phyloP scores from a whole-genome alignment of 2,329 filamentous ascomycete genomes.

The Fusarium graminum region DNA sequence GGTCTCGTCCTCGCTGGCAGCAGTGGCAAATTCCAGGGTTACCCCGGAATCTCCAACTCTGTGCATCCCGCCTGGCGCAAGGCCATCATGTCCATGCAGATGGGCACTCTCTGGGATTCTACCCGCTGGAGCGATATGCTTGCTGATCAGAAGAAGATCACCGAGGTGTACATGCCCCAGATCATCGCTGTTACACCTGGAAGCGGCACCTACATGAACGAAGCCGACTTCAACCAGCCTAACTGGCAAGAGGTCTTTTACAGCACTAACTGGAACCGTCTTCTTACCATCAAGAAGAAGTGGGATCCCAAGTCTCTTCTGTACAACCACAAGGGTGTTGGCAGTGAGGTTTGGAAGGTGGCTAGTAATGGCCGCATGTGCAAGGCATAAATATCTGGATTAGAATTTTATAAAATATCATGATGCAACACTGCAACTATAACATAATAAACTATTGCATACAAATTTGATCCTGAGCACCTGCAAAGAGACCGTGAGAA shows the following conservation, averaged over 20 bases:
- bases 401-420: background rate
- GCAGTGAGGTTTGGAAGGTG: conserved; percentile 62
- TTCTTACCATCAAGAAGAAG: conserved; percentile 63
- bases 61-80: conserved; percentile 59
- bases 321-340: conserved; percentile 63
- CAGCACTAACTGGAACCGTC: conserved; percentile 59
- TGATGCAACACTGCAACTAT: background rate
- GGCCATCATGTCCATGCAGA: conserved; percentile 51
- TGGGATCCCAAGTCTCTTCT: conserved; percentile 64
- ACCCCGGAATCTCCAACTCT: conserved; percentile 49
- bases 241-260: conserved; percentile 62
- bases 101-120: conserved; percentile 50
- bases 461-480: too few relatives aligned
- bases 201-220: conserved; percentile 64
- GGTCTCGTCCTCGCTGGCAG: conserved; percentile 48
- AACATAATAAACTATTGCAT: too few relatives aligned
- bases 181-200: conserved; percentile 56
- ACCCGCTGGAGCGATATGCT: conserved; percentile 50
- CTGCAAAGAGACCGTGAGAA: too few relatives aligned
- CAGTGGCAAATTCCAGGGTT: conserved; percentile 43
- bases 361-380: conserved; percentile 41
- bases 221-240: conserved; percentile 62
- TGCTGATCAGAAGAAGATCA: conserved; percentile 51
- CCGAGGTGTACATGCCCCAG: conserved; percentile 47
- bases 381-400: conserved; percentile 38